Percentiles rank a stretch among this genome's conserved stretches.
Conservation (phyloP, 1,139 yeast species). For the Geotrichum citri-aurantii region DNA sequence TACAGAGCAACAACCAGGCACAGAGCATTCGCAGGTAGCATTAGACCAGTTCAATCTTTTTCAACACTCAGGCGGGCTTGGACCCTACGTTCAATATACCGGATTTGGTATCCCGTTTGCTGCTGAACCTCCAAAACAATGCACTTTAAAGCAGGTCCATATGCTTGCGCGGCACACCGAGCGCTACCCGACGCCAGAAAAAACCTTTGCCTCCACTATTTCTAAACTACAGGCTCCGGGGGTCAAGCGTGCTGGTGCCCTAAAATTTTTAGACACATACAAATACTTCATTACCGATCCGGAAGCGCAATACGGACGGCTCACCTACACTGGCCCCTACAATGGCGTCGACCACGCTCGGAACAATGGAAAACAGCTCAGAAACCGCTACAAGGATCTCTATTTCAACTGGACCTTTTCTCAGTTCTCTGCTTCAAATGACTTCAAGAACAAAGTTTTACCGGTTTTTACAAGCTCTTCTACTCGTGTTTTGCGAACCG, state of each 20-base stretch:
- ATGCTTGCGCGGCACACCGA: slow-evolving; percentile 22
- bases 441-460: background rate
- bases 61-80: slow-evolving; percentile 19
- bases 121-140: slow-evolving; percentile 25
- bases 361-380: slow-evolving; percentile 15
- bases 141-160: slow-evolving; percentile 22
- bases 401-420: background rate
- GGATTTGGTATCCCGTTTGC: slow-evolving; percentile 33
- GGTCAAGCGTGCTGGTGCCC: slow-evolving; percentile 16
- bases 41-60: slow-evolving; percentile 12
- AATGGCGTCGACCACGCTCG: slow-evolving; percentile 18
- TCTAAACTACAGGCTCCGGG: slow-evolving; percentile 14
- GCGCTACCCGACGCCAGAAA: slow-evolving; percentile 21
- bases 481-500: slow-evolving; percentile 20
- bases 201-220: slow-evolving; percentile 14
- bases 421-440: background rate
- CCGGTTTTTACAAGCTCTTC: slow-evolving; percentile 21
- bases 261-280: slow-evolving; percentile 20
- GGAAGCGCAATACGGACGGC: slow-evolving; percentile 17
- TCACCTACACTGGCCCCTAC: slow-evolving; percentile 22
- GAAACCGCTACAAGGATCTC: slow-evolving; percentile 15
- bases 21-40: background rate
- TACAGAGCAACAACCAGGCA: background rate
- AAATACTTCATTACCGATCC: slow-evolving; percentile 16
- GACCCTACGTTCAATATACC: slow-evolving; percentile 40